A percentile compares a stretch with the other conserved stretches of the same genome.
Evolutionary conservation across 148 eudicot species (phyloP).

Genomic region (Oxyria digyna): DNA sequence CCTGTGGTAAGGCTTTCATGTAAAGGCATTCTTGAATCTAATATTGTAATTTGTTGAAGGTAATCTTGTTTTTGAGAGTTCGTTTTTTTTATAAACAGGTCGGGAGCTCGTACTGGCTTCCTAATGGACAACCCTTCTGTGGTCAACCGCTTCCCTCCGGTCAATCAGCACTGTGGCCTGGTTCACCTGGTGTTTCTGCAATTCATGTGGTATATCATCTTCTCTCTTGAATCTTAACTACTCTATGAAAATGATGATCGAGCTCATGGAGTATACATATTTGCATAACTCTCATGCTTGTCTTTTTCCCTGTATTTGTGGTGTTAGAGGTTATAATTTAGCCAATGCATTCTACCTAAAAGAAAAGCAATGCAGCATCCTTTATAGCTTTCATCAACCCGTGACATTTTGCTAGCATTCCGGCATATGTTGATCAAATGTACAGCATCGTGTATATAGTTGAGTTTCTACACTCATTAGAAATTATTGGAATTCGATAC

Average conservation of each 20-base stretch:
- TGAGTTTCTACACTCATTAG: not conserved
- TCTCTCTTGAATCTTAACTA: not conserved
- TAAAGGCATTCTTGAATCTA: too few species aligned
- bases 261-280: too few species aligned
- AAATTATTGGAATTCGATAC: not conserved
- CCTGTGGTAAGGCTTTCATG: slow-evolving; percentile 16
- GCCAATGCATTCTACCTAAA: not conserved
- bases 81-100: not conserved
- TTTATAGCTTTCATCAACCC: not conserved
- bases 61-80: not conserved
- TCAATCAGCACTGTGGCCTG: not conserved
- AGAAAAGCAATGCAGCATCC: not conserved
- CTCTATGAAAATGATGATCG: too few species aligned
- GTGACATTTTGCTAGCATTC: not conserved
- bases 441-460: not conserved
- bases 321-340: not conserved
- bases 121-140: slow-evolving; percentile 1
- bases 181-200: not conserved
- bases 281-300: not conserved
- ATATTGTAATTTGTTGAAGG: not conserved
- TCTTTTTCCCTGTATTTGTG: not conserved
- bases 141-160: not conserved
- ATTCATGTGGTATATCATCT: slow-evolving; percentile 4
- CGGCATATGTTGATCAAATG: not conserved
- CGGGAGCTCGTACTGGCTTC: slow-evolving; percentile 6